Conservation (phyloP, 352 stramenopile species). For the Lagenidium giganteum region DNA sequence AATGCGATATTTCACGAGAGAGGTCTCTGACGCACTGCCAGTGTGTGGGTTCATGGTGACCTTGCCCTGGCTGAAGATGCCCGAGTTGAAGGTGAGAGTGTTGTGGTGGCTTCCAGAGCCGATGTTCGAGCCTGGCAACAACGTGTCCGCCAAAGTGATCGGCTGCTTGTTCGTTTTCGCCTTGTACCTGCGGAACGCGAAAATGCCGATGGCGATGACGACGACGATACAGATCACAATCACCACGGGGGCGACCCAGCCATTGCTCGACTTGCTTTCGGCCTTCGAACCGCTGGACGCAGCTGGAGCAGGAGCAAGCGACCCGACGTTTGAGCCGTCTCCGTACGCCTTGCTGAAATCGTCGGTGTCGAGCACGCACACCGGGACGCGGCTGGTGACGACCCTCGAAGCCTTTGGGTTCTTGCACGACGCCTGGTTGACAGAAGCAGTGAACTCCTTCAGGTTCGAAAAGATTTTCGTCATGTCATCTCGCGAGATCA, state of each 20-base stretch:
- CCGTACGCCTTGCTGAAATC: constrained; percentile 50
- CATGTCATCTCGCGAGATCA: constrained; percentile 63
- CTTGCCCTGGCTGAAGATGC: constrained; percentile 43
- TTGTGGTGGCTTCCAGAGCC: constrained; percentile 9
- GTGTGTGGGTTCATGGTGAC: constrained; percentile 50
- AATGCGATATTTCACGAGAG: constrained; percentile 73
- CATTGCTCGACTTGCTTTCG: constrained; percentile 20
- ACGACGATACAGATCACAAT: constrained; percentile 51
- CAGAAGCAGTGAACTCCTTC: constrained; percentile 29
- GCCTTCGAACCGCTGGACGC: neutral
- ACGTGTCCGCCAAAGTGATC: constrained; percentile 18
- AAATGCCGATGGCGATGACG: constrained; percentile 46
- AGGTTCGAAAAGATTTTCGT: constrained; percentile 43
- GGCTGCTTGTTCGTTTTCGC: constrained; percentile 16
- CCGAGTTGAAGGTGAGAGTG: constrained; percentile 42
- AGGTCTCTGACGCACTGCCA: constrained; percentile 40
- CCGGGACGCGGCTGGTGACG: constrained; percentile 19
- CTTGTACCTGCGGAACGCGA: constrained; percentile 31
- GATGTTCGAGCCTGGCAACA: constrained; percentile 14
- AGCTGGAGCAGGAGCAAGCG: neutral
- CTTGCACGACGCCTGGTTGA: constrained; percentile 35
- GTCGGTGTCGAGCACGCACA: constrained; percentile 67
- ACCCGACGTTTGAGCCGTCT: neutral
- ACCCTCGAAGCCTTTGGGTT: constrained; percentile 42
- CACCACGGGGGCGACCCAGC: constrained; percentile 36